Conservation (phyloP, 352 stramenopile genomes). For the Globisporangium acanthophoron region DNA sequence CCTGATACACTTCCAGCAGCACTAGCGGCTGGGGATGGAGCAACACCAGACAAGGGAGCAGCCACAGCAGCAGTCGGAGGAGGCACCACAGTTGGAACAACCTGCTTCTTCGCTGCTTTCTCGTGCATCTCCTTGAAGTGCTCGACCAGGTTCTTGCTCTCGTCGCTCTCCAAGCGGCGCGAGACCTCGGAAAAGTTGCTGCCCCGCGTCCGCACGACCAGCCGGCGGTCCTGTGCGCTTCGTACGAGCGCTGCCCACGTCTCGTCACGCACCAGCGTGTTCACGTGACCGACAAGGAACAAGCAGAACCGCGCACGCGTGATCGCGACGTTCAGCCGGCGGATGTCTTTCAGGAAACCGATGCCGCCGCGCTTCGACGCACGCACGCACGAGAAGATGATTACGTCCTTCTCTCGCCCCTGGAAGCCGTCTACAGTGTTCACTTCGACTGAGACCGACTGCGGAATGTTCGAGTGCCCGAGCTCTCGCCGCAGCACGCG, state of each 20-base stretch:
- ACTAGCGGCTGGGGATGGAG: not conserved
- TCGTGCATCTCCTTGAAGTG: slow-evolving; percentile 74
- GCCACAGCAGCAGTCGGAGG: not conserved
- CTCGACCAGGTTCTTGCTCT: slow-evolving; percentile 27
- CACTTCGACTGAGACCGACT: slow-evolving; percentile 86
- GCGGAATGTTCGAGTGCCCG: slow-evolving; percentile 35
- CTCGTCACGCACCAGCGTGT: slow-evolving; percentile 67
- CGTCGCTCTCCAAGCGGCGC: slow-evolving; percentile 37
- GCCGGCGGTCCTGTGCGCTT: slow-evolving; percentile 56
- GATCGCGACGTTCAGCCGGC: slow-evolving; percentile 88
- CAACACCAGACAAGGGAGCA: not conserved
- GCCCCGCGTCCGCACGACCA: slow-evolving; percentile 54
- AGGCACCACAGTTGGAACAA: not conserved
- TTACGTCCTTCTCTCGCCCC: slow-evolving; percentile 97
- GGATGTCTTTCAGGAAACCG: slow-evolving; percentile 88
- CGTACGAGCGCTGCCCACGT: slow-evolving; percentile 77
- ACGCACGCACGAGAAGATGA: slow-evolving; percentile 97
- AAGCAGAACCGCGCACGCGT: slow-evolving; percentile 86
- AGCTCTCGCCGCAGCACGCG: slow-evolving; percentile 65
- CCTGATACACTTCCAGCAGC: not conserved
- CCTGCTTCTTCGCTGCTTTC: slow-evolving; percentile 40
- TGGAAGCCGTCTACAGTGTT: slow-evolving; percentile 98
- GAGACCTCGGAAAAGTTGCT: slow-evolving; percentile 33
- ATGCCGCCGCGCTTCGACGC: slow-evolving; percentile 74
- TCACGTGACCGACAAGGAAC: slow-evolving; percentile 81